Base-by-base conservation (phyloP, 1,139 yeast genomes). In the Geotrichum candidum region DNA sequence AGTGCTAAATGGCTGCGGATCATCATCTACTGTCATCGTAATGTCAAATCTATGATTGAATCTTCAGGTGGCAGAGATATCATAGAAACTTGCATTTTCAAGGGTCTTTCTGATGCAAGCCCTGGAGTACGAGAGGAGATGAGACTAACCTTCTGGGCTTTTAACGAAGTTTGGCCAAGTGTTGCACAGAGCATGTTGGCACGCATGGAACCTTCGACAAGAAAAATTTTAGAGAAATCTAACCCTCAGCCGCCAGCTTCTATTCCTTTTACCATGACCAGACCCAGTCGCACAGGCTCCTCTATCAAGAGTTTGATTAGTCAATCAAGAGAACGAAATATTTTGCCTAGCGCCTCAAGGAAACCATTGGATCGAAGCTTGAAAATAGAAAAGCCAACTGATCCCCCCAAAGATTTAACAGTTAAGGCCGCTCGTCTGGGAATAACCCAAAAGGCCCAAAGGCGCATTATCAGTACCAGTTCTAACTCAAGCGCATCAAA, bases 81-180 rank as follows among this genome's bases (percentile, higher is more conserved):
- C 0, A 74, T 86, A 1, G 84, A 80, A 51, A 83, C 79, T 61
- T 77, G 85, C 65, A 71, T 91, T 1, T 67, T 76, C 4, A 86
- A 83, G 68, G 85, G 95, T 45, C 76, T 94, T 1, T 74, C 83
- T 0, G 98, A 94, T 73, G 90, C 96, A 0, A 88, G 88, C 64
- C 91, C 95, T 0, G 78, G 81, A 0, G 97, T 90, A 0, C 80
- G 97, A 65, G 96, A 85, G 68, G 78, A 84, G 0, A 89, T 88
- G 76, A 82, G 96, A 70, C 78, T 78, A 10, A 80, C 91, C 0
- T 92, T 82, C 69, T 91, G 97, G 97, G 78, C 83, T 25, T 82
- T 84, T 64, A 80, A 81, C 67, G 78, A 78, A 52, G 67, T 77
- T 1, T 84, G 81, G 75, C 83, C 86, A 0, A 69, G 70, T 11